Evolutionary conservation across 2,329 filamentous ascomycete species (phyloP).

Genomic region (Penicillium sp.): DNA sequence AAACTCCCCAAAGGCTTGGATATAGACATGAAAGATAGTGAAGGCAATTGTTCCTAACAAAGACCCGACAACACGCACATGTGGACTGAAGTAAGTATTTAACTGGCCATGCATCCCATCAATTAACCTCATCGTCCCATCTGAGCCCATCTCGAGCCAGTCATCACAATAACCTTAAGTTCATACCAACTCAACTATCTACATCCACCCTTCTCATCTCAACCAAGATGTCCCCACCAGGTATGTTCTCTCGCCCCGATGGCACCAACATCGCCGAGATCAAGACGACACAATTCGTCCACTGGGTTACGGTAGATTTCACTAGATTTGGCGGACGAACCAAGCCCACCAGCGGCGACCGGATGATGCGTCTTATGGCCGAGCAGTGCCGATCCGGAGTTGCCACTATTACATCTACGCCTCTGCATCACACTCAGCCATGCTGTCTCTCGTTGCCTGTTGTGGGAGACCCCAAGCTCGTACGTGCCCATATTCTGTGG

Average conservation of each 20-base stretch:
- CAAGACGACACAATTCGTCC: not conserved
- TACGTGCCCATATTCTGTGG: not conserved
- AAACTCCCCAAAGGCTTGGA: not conserved
- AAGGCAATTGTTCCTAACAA: not conserved
- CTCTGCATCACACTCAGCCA: not conserved
- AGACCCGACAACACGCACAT: not conserved
- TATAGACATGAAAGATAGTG: not conserved
- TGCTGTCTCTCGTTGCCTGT: constrained; percentile 2
- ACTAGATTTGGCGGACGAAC: not conserved
- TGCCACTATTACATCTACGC: not conserved
- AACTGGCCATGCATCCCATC: not conserved
- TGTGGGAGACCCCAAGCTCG: not conserved
- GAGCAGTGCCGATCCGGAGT: not conserved
- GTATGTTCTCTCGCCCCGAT: not conserved
- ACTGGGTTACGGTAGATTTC: constrained; percentile 6
- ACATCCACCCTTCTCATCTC: not conserved
- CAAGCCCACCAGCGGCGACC: not conserved
- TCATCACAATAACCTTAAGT: not conserved
- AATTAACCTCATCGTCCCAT: not conserved
- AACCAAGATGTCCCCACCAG: not conserved
- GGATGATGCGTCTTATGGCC: constrained; percentile 5
- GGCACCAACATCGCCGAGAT: not conserved
- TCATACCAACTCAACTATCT: not conserved
- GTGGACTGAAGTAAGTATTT: not conserved
- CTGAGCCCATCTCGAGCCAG: not conserved